A percentile compares a stretch with the other conserved stretches of the same genome.
phyloP scores from a whole-genome alignment of 176 grass and related monocot genomes.

The Musa acuminata region DNA sequence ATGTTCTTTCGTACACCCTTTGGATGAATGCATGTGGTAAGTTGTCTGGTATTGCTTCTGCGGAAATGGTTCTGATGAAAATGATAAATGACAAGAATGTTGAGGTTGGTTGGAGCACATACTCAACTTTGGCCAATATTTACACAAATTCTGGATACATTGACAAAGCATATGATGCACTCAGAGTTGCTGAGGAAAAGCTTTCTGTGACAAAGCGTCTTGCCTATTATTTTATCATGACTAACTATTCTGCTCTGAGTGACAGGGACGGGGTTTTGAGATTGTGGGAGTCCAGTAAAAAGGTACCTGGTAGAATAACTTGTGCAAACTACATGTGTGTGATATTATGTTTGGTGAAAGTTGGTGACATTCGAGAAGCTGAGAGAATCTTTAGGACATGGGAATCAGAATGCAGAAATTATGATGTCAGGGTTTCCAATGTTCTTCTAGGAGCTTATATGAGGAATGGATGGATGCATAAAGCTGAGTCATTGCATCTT shows the following conservation, averaged over 20 bases:
- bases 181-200: constrained; percentile 59
- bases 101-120: constrained; percentile 88
- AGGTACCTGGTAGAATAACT: constrained; percentile 54
- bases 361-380: constrained; percentile 43
- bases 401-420: constrained; percentile 46
- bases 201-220: constrained; percentile 42
- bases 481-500: constrained; percentile 61
- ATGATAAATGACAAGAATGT: constrained; percentile 55
- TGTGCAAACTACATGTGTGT: constrained; percentile 55
- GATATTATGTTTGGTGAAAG: constrained; percentile 53
- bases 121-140: constrained; percentile 56
- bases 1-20: constrained; percentile 60
- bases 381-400: constrained; percentile 68
- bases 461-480: constrained; percentile 79
- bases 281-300: constrained; percentile 64
- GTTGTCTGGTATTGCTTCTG: constrained; percentile 36
- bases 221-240: constrained; percentile 76
- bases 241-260: constrained; percentile 56
- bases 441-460: constrained; percentile 75
- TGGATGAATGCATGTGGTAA: constrained; percentile 57
- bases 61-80: constrained; percentile 44
- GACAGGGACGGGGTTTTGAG: constrained; percentile 50
- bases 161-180: constrained; percentile 39
- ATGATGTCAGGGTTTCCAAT: constrained; percentile 65
- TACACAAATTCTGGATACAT: constrained; percentile 37